Conservation (phyloP, 441 rosid genomes). For the Populus hybrid region DNA sequence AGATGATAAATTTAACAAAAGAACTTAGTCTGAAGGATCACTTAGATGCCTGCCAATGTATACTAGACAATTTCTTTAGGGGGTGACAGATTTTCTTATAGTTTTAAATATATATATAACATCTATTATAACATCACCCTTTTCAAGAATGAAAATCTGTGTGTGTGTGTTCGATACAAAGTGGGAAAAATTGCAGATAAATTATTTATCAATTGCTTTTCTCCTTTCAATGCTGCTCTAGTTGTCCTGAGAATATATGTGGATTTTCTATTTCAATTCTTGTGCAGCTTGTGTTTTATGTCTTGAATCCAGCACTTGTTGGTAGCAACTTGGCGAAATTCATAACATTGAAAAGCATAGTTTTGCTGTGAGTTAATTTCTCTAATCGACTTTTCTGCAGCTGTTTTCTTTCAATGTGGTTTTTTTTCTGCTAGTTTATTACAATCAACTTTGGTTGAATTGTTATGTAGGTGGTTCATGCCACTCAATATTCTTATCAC, state of each 20-base stretch:
- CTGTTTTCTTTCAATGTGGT: background rate
- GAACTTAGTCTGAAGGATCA: background rate
- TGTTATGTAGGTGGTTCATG: conserved; percentile 24
- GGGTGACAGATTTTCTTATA: background rate
- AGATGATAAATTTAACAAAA: background rate
- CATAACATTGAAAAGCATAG: conserved; percentile 26
- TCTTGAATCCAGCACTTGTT: conserved; percentile 29
- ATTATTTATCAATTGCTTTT: background rate
- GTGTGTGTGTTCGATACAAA: too few relatives aligned
- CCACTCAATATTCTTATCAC: conserved; percentile 38
- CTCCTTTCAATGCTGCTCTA: background rate
- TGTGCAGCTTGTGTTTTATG: conserved; percentile 7
- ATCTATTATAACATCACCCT: background rate
- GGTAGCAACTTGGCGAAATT: conserved; percentile 25
- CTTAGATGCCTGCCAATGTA: background rate
- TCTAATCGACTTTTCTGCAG: background rate
- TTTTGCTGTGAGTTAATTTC: conserved; percentile 8
- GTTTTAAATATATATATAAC: background rate
- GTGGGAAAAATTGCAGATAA: background rate
- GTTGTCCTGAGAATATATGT: background rate
- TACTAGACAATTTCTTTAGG: background rate
- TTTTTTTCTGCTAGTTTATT: background rate
- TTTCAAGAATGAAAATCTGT: background rate
- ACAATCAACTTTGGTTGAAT: background rate
- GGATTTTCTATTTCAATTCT: background rate